A percentile compares a stretch with the other conserved stretches of the same genome.
Evolutionary conservation across 495 filamentous ascomycete species (phyloP).

Genomic region (Penicillium pancosmium): DNA sequence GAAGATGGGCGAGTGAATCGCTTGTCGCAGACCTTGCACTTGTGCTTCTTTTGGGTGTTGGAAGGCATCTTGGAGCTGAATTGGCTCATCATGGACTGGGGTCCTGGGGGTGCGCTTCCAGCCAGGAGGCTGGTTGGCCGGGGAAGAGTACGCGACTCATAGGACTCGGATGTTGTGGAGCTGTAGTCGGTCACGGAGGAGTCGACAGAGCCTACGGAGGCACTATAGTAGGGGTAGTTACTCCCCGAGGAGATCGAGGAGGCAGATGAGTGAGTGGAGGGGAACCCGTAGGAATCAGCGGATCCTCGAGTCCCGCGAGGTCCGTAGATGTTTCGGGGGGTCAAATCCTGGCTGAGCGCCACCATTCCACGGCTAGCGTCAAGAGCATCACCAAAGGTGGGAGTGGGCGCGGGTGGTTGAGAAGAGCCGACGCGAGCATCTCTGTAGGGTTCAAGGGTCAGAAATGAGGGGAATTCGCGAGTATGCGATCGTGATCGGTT

Average conservation of each 20-base stretch:
- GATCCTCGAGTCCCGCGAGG: conserved; percentile 68
- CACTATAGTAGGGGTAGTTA: conserved; percentile 75
- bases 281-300: conserved; percentile 92
- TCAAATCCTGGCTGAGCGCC: conserved; percentile 83
- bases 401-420: conserved; percentile 32
- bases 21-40: conserved; percentile 99
- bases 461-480: background rate
- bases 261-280: conserved; percentile 84
- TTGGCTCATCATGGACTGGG: conserved; percentile 97
- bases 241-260: conserved; percentile 90
- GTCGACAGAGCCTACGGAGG: conserved; percentile 76
- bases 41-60: conserved; percentile 98
- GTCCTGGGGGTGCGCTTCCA: conserved; percentile 72
- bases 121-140: conserved; percentile 72
- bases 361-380: conserved; percentile 91
- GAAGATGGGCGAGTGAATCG: conserved; percentile 96
- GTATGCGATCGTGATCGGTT: conserved; percentile 8
- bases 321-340: conserved; percentile 86
- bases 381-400: conserved; percentile 67
- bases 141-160: conserved; percentile 85
- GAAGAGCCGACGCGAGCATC: conserved; percentile 62
- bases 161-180: conserved; percentile 82
- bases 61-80: conserved; percentile 97
- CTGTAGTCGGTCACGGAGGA: conserved; percentile 94
- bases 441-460: conserved; percentile 24